A percentile compares a stretch with the other conserved stretches of the same genome.
phyloP scores from a whole-genome alignment of 352 stramenopile species.

The Blastocystis sp. region DNA sequence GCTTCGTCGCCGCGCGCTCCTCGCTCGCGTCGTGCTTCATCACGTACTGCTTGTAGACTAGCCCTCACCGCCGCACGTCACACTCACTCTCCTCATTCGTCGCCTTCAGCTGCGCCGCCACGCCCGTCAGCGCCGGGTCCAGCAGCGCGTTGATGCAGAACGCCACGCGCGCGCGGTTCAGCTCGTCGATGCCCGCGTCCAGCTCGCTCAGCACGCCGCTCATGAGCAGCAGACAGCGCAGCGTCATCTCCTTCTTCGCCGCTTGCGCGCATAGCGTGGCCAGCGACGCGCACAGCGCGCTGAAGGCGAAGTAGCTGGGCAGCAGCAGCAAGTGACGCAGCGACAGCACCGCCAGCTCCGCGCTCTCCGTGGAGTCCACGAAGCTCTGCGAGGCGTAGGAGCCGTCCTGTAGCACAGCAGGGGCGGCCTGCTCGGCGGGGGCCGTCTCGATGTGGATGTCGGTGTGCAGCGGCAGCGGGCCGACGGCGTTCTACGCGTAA shows the following conservation, averaged over 20 bases:
- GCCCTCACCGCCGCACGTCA: background rate
- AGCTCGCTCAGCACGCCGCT: constrained; percentile 30
- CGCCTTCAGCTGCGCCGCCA: constrained; percentile 13
- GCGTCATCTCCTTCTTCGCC: constrained; percentile 77
- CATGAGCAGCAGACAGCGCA: constrained; percentile 72
- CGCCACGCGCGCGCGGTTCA: constrained; percentile 90
- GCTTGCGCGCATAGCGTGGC: constrained; percentile 86
- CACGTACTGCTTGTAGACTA: constrained; percentile 30
- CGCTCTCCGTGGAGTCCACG: background rate
- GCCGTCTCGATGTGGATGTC: constrained; percentile 74
- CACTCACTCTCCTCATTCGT: background rate
- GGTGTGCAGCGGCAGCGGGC: constrained; percentile 77
- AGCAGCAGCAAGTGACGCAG: constrained; percentile 83
- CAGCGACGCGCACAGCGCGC: constrained; percentile 84
- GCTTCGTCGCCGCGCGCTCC: background rate
- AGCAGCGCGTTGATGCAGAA: constrained; percentile 89
- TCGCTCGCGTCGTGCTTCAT: constrained; percentile 1
- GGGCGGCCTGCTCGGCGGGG: constrained; percentile 82
- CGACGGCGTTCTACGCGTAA: constrained; percentile 74
- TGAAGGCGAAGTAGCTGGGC: constrained; percentile 92
- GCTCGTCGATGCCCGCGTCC: constrained; percentile 78
- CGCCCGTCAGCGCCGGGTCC: constrained; percentile 78
- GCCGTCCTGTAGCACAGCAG: constrained; percentile 93
- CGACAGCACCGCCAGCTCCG: constrained; percentile 78
- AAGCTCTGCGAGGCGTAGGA: constrained; percentile 95